Conservation (phyloP, 2,329 filamentous ascomycete species). For the Penicillium rolfsii region DNA sequence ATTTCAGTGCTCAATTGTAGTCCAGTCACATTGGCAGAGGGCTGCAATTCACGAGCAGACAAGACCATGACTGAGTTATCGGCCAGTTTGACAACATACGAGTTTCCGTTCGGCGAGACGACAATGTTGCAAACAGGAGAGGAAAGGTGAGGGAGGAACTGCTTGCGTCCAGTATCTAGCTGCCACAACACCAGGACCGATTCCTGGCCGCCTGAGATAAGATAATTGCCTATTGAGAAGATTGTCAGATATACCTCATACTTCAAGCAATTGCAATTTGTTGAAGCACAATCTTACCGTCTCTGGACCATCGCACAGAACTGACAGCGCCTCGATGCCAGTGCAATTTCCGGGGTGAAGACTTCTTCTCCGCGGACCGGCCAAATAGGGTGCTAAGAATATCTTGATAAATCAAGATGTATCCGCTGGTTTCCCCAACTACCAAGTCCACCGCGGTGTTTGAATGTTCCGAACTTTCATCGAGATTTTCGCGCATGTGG, state of each 20-base stretch:
- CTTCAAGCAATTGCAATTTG: not conserved
- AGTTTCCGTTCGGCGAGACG: constrained; percentile 76
- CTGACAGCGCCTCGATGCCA: constrained; percentile 89
- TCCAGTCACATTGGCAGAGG: constrained; percentile 80
- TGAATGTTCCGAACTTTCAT: constrained; percentile 25
- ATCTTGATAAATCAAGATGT: constrained; percentile 81
- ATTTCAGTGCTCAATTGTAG: constrained; percentile 64
- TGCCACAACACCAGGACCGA: constrained; percentile 92
- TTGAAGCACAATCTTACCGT: constrained; percentile 63
- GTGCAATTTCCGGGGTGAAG: constrained; percentile 70
- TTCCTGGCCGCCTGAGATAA: constrained; percentile 90
- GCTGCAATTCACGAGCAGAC: constrained; percentile 85
- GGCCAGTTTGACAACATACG: constrained; percentile 81
- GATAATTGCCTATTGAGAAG: constrained; percentile 71
- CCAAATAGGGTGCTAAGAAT: constrained; percentile 52
- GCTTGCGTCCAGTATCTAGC: constrained; percentile 78
- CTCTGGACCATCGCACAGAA: constrained; percentile 85
- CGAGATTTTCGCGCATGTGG: constrained; percentile 59
- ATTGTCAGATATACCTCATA: constrained; percentile 34
- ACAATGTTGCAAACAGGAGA: constrained; percentile 82
- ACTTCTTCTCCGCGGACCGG: constrained; percentile 32
- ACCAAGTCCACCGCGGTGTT: constrained; percentile 66
- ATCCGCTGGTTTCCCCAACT: constrained; percentile 74
- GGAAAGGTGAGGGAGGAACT: constrained; percentile 87
- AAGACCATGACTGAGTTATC: constrained; percentile 92